A percentile compares a stretch with the other conserved stretches of the same genome.
Conservation (phyloP, 1,139 yeast species). For the Yamadazyma atlantica region DNA sequence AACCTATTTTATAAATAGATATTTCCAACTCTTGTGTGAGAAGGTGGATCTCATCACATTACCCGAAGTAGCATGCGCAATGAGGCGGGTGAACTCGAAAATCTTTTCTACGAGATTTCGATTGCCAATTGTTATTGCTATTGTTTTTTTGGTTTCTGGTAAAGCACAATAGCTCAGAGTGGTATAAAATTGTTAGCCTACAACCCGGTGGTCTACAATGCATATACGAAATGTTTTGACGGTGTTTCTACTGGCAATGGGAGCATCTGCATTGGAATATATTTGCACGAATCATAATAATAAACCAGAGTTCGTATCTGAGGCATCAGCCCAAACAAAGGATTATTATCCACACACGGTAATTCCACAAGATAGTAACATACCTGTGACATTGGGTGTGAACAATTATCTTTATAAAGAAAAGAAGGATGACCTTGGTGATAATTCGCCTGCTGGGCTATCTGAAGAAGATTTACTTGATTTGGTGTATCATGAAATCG, state of each 20-base stretch:
- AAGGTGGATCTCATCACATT: not conserved
- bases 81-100: not conserved
- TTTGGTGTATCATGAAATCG: slow-evolving; percentile 14
- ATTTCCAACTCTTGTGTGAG: not conserved
- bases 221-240: not conserved
- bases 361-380: slow-evolving; percentile 8
- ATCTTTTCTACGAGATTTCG: not conserved
- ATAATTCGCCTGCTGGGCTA: not conserved
- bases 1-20: too few species aligned
- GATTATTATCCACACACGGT: slow-evolving; percentile 13
- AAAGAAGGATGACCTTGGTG: not conserved
- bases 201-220: too few species aligned
- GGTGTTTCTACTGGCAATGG: not conserved
- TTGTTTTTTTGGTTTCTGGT: not conserved
- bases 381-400: slow-evolving; percentile 14
- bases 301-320: not conserved
- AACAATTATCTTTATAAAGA: slow-evolving; percentile 13
- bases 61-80: not conserved
- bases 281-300: slow-evolving; percentile 1
- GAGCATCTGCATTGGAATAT: not conserved
- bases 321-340: slow-evolving; percentile 8
- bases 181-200: too few species aligned
- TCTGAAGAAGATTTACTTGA: slow-evolving; percentile 1
- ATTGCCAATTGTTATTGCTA: too few species aligned
- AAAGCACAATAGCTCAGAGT: not conserved